These are phyloP conservation scores for Venturia aucupariae DNA, from an alignment of 2,329 filamentous ascomycete genomes.

Conservation along the genomic window DNA sequence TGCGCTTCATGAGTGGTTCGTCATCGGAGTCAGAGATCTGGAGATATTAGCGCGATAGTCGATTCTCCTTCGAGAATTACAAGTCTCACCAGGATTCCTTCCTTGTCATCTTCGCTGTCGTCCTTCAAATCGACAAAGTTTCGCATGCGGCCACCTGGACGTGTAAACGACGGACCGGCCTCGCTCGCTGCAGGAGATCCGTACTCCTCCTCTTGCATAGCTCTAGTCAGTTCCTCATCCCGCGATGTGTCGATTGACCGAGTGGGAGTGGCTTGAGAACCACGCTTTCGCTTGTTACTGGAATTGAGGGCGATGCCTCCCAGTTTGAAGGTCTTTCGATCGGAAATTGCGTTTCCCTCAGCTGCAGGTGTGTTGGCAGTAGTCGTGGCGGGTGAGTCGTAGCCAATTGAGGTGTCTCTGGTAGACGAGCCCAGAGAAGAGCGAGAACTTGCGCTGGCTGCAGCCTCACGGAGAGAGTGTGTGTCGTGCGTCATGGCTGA, in stretches of 20 bases:
- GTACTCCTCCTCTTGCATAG: slow-evolving; percentile 49
- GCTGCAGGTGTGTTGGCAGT: slow-evolving; percentile 45
- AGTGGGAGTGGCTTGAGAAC: slow-evolving; percentile 15
- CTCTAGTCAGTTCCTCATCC: slow-evolving; percentile 46
- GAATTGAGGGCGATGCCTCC: slow-evolving; percentile 19
- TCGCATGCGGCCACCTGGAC: slow-evolving; percentile 29
- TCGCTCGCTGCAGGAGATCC: slow-evolving; percentile 16
- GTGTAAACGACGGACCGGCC: slow-evolving; percentile 17
- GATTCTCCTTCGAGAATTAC: background rate
- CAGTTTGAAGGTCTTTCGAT: slow-evolving; percentile 17
- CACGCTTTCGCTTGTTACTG: slow-evolving; percentile 22
- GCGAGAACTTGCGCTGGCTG: slow-evolving; percentile 10
- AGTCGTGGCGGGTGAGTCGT: slow-evolving; percentile 56
- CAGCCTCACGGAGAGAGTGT: background rate
- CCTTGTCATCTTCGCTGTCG: slow-evolving; percentile 15
- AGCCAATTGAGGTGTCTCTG: slow-evolving; percentile 39
- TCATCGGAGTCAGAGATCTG: slow-evolving; percentile 3
- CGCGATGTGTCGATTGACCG: slow-evolving; percentile 27
- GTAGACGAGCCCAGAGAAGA: slow-evolving; percentile 18
- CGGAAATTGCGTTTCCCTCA: slow-evolving; percentile 15
- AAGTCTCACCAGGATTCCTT: background rate
- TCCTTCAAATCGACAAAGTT: slow-evolving; percentile 20
- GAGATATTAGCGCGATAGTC: background rate
- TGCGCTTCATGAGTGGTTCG: slow-evolving; percentile 9
- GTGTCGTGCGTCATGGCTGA: background rate